Percentiles rank a stretch among this genome's conserved stretches.
phyloP scores from a whole-genome alignment of 148 eudicot species.

The Polygonum aviculare region DNA sequence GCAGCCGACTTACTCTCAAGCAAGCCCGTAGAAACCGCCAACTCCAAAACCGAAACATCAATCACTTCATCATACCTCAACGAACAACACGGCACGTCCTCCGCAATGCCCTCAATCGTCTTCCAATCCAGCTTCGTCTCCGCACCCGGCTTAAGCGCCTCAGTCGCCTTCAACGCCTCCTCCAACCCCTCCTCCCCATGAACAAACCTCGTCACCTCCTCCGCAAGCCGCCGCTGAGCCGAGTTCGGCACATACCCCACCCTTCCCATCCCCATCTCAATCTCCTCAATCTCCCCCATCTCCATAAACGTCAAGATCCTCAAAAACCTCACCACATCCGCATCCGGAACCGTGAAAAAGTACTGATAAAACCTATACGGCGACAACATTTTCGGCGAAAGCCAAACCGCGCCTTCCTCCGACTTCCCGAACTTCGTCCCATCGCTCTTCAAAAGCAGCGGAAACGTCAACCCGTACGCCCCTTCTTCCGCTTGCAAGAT shows the following conservation, averaged over 20 bases:
- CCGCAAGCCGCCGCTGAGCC: slow-evolving; percentile 71
- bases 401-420: slow-evolving; percentile 87
- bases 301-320: slow-evolving; percentile 63
- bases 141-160: slow-evolving; percentile 74
- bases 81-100: slow-evolving; percentile 67
- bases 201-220: slow-evolving; percentile 77
- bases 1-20: slow-evolving; percentile 78
- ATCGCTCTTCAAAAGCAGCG: slow-evolving; percentile 73
- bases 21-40: slow-evolving; percentile 69
- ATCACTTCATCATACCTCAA: slow-evolving; percentile 39
- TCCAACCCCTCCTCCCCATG: slow-evolving; percentile 74
- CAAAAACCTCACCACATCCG: slow-evolving; percentile 63
- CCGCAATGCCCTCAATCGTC: slow-evolving; percentile 61
- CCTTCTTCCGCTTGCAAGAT: slow-evolving; percentile 32
- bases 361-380: slow-evolving; percentile 89
- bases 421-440: slow-evolving; percentile 88
- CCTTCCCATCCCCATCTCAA: slow-evolving; percentile 49
- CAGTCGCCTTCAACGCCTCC: slow-evolving; percentile 80
- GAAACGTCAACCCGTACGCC: slow-evolving; percentile 77
- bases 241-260: slow-evolving; percentile 53
- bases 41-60: slow-evolving; percentile 40
- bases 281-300: slow-evolving; percentile 48
- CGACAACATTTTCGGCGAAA: slow-evolving; percentile 57
- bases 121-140: slow-evolving; percentile 60
- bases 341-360: slow-evolving; percentile 64